Base-by-base conservation (phyloP, 2,329 filamentous ascomycete genomes). In the Lecanicillium sp. region DNA sequence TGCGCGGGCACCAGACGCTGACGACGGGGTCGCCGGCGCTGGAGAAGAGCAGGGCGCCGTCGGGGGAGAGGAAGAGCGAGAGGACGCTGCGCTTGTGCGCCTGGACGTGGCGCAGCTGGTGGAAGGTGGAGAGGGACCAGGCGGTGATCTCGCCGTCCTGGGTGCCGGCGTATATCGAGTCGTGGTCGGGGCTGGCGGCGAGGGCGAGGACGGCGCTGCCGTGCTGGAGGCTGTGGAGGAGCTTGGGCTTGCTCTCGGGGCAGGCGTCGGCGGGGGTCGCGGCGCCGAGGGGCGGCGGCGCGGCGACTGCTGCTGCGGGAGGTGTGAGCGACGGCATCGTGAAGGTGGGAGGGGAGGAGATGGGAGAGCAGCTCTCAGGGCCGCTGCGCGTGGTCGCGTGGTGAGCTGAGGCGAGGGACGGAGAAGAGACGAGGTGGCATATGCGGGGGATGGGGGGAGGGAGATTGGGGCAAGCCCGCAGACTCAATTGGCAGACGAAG, bases 71-170 rank as follows among this genome's bases (percentile, higher is more conserved):
- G 61, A 83, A 86, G 3, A 98, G 76, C 49, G 85, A 89, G 40
- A 98, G 80, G 19, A 98, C 87, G 61, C 89, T 95, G 48, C 93
- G 87, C 62, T 88, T 86, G 69, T 98, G 93, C 5, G 89, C 93
- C 62, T 93, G 86, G 17, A 97, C 81, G 23, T 84, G 84, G 35
- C 79, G 75, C 23, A 87, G 79, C 43, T 86, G 82, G 65, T 94
- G 84, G 63, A 90, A 98, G 7, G 88, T 95, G 56, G 85, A 83
- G 37, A 98, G 77, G 3, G 86, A 90, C 86, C 90, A 98, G 37
- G 90, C 84, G 38, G 94, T 75, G 52, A 98, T 95, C 69, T 96
- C 89, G 52, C 93, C 93, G 54, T 89, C 87, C 63, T 96, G 90
- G 1, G 93, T 90, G 33, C 93, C 93, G 15, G 91, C 90, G 65